phyloP scores from a whole-genome alignment of 2,329 filamentous ascomycete species.

The Alternaria ventricosa region DNA sequence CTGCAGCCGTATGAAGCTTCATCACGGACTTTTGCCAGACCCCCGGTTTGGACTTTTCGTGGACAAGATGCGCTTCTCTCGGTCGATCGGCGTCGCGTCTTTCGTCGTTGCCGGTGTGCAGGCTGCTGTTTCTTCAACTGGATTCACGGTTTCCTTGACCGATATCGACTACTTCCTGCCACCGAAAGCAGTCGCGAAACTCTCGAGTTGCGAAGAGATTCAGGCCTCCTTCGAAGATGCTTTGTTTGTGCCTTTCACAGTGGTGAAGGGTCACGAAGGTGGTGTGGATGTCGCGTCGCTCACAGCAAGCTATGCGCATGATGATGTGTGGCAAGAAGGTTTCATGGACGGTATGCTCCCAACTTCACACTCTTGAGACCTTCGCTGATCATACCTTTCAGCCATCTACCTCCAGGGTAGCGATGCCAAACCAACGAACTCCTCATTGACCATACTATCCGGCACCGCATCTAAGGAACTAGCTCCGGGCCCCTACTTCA shows the following conservation, averaged over 20 bases:
- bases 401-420: conserved; percentile 30
- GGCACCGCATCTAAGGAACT: conserved; percentile 32
- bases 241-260: conserved; percentile 48
- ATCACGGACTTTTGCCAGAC: neutral
- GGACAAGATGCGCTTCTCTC: conserved; percentile 17
- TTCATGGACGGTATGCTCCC: conserved; percentile 44
- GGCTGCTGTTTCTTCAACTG: conserved; percentile 43
- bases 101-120: conserved; percentile 11
- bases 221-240: conserved; percentile 25
- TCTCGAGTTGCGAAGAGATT: conserved; percentile 33
- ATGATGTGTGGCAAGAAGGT: conserved; percentile 52
- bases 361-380: neutral
- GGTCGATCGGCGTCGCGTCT: conserved; percentile 6
- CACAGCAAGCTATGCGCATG: conserved; percentile 40
- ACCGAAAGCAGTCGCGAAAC: conserved; percentile 42
- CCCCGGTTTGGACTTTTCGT: neutral
- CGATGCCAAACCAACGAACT: conserved; percentile 31
- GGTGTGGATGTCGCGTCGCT: neutral
- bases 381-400: conserved; percentile 35
- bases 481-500: conserved; percentile 59
- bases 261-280: conserved; percentile 35
- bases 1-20: neutral
- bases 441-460: conserved; percentile 22
- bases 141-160: conserved; percentile 50
- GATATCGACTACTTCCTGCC: conserved; percentile 52